Evolutionary conservation across 306 rosid species (phyloP), one percentile per base, ranked within the genome.

Genomic region (Senna tora): DNA sequence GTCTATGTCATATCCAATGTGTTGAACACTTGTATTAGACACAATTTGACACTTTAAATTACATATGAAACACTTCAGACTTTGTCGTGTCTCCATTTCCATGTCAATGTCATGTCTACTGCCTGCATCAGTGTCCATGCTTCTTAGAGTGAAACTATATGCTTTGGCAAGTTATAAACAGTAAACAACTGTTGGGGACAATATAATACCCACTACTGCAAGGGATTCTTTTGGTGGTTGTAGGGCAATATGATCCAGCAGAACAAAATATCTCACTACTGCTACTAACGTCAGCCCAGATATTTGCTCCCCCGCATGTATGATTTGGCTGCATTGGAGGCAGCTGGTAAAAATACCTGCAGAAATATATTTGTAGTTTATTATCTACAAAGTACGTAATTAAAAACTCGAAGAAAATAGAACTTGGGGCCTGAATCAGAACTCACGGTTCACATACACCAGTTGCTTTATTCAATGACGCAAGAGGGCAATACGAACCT

Each of bases 361-460:
- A 65, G 72, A 67, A 75, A 49, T 25, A 66, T 43, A 41, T 46
- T 49, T 28, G 43, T 10, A 52, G 30, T 57, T 50, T 65, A 28
- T 39, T 57, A 38, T 57, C 67, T 10, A 67, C 3, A 47, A 16
- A 65, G 49, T 16, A 59, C 45, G 19, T 42, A 53, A 43, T 30
- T 38, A 43, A 45, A 32, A 15, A 12, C 47, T 25, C 56, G 42
- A 47, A 42, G 8, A 46, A 49, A 39, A 46, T 10, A 67, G 70
- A 69, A 21, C 1, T 4, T 17, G 32, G 65, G 43, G 49, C 16
- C 47, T 66, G 73, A 61, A 75, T 51, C 68, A 71, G 53, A 57
- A 87, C 97, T 91, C 78, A 88, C 97, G 95, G 97, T 76, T 86
- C 89, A 74, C 97, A 91, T 61, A 86, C 51, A 68, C 97, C 92